phyloP scores from a whole-genome alignment of 768 basidiomycete genomes.

The Trametes cingulata region DNA sequence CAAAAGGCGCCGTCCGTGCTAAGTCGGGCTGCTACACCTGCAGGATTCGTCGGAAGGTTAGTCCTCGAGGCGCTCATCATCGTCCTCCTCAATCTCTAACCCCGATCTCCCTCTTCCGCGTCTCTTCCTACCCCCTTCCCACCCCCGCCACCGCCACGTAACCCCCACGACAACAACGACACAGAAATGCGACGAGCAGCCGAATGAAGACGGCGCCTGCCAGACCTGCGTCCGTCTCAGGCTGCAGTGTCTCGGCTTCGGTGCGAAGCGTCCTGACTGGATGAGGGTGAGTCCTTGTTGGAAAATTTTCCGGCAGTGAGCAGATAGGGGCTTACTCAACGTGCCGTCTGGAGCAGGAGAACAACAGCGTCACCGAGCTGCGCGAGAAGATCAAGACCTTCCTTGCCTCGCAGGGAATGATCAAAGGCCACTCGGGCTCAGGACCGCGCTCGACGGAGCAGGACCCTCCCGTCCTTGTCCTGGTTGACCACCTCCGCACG shows the following conservation, averaged over 20 bases:
- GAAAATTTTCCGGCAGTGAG: conserved; percentile 2
- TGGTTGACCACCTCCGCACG: conserved; percentile 45
- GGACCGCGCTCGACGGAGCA: conserved; percentile 59
- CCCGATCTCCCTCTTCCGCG: conserved; percentile 21
- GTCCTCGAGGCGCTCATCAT: conserved; percentile 21
- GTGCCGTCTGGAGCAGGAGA: conserved; percentile 50
- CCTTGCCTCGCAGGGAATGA: conserved; percentile 82
- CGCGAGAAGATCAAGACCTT: conserved; percentile 80
- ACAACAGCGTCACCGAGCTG: conserved; percentile 62
- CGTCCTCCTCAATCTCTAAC: conserved; percentile 17
- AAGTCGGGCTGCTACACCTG: conserved; percentile 91
- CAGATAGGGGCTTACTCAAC: conserved; percentile 13
- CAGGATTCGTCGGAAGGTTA: conserved; percentile 81
- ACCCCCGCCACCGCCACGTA: conserved; percentile 17
- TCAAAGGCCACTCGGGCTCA: conserved; percentile 81
- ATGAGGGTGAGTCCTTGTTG: conserved; percentile 57
- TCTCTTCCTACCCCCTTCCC: conserved; percentile 22
- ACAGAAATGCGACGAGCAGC: conserved; percentile 85
- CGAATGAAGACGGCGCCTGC: conserved; percentile 61
- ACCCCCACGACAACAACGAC: background rate
- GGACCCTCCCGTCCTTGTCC: conserved; percentile 55
- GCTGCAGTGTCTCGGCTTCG: conserved; percentile 85
- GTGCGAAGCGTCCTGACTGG: conserved; percentile 84
- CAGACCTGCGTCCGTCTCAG: conserved; percentile 76
- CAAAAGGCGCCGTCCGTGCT: conserved; percentile 80